phyloP scores from a whole-genome alignment of 371 early-diverging fungal species.

The Nematocida major region DNA sequence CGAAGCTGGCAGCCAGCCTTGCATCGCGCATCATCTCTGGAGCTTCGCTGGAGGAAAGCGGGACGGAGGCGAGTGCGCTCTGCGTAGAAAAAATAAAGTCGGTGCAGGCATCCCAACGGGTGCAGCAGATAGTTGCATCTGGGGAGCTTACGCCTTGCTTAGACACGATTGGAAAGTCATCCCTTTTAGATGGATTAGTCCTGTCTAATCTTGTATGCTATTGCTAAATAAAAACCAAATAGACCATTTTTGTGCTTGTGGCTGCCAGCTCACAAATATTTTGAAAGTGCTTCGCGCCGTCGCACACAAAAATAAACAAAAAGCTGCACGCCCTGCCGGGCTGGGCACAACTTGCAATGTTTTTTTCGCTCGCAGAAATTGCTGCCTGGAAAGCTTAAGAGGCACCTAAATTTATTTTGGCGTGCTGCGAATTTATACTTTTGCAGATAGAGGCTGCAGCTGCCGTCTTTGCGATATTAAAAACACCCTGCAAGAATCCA shows the following conservation, averaged over 20 bases:
- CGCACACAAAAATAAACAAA: background rate
- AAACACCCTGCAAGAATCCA: too few species aligned
- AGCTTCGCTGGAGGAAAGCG: too few species aligned
- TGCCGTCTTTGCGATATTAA: too few species aligned
- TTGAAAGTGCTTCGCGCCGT: background rate
- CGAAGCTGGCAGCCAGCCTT: background rate
- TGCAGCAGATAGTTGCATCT: conserved; percentile 18
- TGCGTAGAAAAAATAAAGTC: conserved; percentile 22
- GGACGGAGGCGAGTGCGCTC: background rate
- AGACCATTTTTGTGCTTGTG: background rate
- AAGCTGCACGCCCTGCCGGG: too few species aligned
- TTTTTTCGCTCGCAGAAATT: too few species aligned
- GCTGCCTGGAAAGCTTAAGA: too few species aligned
- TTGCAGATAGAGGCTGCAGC: too few species aligned
- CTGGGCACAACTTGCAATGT: too few species aligned
- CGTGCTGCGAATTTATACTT: too few species aligned
- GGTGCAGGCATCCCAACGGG: background rate
- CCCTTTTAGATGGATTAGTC: background rate
- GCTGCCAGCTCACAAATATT: background rate
- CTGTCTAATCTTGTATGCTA: background rate
- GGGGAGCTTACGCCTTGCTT: conserved; percentile 8
- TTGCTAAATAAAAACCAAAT: conserved; percentile 28
- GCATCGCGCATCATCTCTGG: background rate
- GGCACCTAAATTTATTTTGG: too few species aligned
- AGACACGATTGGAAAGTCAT: background rate